These are phyloP conservation scores for Saxophila tyrrhenica DNA, from an alignment of 495 filamentous ascomycete species.

Conservation along the genomic window DNA sequence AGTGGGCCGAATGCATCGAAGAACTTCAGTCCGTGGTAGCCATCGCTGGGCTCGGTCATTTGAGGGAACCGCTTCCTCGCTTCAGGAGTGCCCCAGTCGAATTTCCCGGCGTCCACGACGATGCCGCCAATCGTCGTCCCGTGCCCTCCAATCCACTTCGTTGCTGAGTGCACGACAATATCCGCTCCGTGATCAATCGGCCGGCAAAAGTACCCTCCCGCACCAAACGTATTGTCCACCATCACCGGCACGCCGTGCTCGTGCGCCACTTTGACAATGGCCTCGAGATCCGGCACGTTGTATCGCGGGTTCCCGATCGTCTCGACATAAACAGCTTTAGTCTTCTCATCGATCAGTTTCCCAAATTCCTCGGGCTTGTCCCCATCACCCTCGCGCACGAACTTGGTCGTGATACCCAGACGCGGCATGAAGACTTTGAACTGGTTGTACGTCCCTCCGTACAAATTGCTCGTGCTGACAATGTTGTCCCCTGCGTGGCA, in stretches of 20 bases:
- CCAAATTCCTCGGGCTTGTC: conserved; percentile 77
- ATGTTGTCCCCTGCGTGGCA: conserved; percentile 89
- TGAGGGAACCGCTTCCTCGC: conserved; percentile 69
- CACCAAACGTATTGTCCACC: conserved; percentile 96
- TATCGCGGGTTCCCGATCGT: conserved; percentile 92
- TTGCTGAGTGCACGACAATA: conserved; percentile 90
- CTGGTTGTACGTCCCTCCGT: conserved; percentile 97
- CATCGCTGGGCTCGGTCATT: conserved; percentile 80
- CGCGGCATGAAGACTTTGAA: conserved; percentile 87
- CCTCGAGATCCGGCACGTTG: conserved; percentile 52
- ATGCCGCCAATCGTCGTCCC: conserved; percentile 91
- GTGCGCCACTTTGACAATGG: conserved; percentile 30
- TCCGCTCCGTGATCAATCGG: conserved; percentile 86
- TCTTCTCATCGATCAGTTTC: conserved; percentile 83
- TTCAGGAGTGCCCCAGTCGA: conserved; percentile 87
- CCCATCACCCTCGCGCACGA: conserved; percentile 48
- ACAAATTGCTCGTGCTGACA: conserved; percentile 81
- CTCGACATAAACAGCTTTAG: conserved; percentile 93
- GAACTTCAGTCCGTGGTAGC: conserved; percentile 95
- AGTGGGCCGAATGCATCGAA: conserved; percentile 89
- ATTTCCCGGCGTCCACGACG: conserved; percentile 84
- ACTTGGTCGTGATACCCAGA: conserved; percentile 81
- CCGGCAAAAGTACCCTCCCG: conserved; percentile 80
- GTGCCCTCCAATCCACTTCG: conserved; percentile 98
- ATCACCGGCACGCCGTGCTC: conserved; percentile 49